These are phyloP conservation scores for Ricinus communis DNA, from an alignment of 345 rosid genomes.

Conservation along the genomic window DNA sequence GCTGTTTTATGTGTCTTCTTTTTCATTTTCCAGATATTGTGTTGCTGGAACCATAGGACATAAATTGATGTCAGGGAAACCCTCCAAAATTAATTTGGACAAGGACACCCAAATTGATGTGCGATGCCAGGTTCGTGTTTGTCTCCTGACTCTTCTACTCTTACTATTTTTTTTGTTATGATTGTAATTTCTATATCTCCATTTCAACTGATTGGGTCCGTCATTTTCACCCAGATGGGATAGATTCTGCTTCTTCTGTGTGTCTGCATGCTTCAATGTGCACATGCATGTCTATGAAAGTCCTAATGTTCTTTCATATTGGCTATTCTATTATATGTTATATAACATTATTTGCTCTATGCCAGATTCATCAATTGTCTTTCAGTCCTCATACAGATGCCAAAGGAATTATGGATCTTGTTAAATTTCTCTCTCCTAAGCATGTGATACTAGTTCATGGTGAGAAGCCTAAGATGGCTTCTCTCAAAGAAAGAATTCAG, in stretches of 20 bases:
- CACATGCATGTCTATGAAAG: background rate
- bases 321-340: too few relatives aligned
- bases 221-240: background rate
- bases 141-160: background rate
- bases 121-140: slow-evolving; percentile 73
- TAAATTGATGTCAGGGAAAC: slow-evolving; percentile 85
- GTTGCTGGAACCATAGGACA: slow-evolving; percentile 95
- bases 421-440: slow-evolving; percentile 78
- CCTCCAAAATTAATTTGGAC: slow-evolving; percentile 74
- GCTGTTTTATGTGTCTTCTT: background rate
- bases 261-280: background rate
- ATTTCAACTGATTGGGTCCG: background rate
- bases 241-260: background rate
- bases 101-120: slow-evolving; percentile 82
- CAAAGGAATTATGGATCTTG: slow-evolving; percentile 95
- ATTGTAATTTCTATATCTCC: background rate
- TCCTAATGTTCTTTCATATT: background rate
- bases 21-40: slow-evolving; percentile 53
- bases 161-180: background rate
- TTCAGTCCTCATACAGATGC: slow-evolving; percentile 96
- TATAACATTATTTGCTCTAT: background rate
- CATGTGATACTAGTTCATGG: slow-evolving; percentile 87
- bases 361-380: slow-evolving; percentile 84
- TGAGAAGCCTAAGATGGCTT: slow-evolving; percentile 83
- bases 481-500: slow-evolving; percentile 64